Percentiles rank a stretch among this genome's conserved stretches.
These are phyloP conservation scores for Colletotrichum caudatum DNA, from an alignment of 2,329 filamentous ascomycete species.

Conservation along the genomic window DNA sequence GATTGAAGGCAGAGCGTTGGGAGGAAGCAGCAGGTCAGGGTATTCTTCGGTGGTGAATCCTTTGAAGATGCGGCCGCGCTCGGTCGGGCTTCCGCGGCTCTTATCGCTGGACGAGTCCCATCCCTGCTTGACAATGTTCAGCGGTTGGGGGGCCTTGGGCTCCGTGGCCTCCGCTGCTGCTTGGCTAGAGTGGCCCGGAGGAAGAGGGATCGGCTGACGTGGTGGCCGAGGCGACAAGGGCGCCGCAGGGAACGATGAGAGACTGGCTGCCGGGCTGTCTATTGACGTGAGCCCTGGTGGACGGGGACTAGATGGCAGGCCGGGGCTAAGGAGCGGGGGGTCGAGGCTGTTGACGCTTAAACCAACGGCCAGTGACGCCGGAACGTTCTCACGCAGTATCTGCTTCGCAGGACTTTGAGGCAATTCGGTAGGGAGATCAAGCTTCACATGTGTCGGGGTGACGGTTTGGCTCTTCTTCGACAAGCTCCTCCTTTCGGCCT, in stretches of 20 bases:
- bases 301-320: constrained; percentile 70
- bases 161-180: constrained; percentile 57
- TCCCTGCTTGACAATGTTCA: constrained; percentile 54
- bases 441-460: constrained; percentile 57
- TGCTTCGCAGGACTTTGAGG: constrained; percentile 55
- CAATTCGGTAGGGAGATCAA: constrained; percentile 48
- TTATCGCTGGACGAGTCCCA: constrained; percentile 48
- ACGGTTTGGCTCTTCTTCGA: constrained; percentile 74
- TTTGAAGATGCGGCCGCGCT: constrained; percentile 72
- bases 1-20: constrained; percentile 88
- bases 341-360: constrained; percentile 54
- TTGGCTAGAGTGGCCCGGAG: constrained; percentile 75
- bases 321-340: constrained; percentile 67
- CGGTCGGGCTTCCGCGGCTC: constrained; percentile 54
- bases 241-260: constrained; percentile 70
- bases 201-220: constrained; percentile 78
- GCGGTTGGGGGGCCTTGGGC: constrained; percentile 56
- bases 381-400: constrained; percentile 53
- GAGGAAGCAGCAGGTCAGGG: constrained; percentile 85
- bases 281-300: constrained; percentile 54
- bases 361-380: constrained; percentile 66
- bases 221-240: constrained; percentile 80
- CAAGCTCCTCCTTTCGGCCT: constrained; percentile 77
- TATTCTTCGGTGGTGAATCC: constrained; percentile 88
- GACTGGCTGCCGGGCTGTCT: constrained; percentile 59